phyloP scores from a whole-genome alignment of 306 rosid genomes.

The Cucurbita maxima region DNA sequence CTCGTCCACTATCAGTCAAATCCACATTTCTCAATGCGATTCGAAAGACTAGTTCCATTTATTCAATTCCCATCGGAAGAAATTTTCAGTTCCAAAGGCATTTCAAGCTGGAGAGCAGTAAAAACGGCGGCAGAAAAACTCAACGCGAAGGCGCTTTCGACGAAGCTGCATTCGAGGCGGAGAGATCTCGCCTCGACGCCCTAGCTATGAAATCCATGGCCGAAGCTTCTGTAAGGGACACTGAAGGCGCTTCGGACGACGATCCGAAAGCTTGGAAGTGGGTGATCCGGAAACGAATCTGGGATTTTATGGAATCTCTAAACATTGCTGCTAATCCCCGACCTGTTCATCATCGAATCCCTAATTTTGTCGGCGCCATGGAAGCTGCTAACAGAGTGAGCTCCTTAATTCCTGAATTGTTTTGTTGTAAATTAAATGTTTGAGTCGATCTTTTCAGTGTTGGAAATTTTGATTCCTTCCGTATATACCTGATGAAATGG shows the following conservation, averaged over 20 bases:
- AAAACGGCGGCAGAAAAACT: not conserved
- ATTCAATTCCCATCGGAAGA: slow-evolving; percentile 9
- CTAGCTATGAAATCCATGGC: slow-evolving; percentile 58
- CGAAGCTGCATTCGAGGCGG: slow-evolving; percentile 65
- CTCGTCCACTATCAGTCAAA: slow-evolving; percentile 9
- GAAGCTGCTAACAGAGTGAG: slow-evolving; percentile 55
- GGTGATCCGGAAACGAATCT: slow-evolving; percentile 69
- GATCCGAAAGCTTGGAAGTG: slow-evolving; percentile 94
- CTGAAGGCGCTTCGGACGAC: slow-evolving; percentile 4
- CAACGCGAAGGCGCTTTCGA: slow-evolving; percentile 22
- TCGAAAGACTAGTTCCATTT: not conserved
- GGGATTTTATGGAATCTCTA: slow-evolving; percentile 61
- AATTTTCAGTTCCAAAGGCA: not conserved
- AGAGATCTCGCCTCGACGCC: slow-evolving; percentile 60
- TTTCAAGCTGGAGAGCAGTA: slow-evolving; percentile 13
- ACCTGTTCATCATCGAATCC: slow-evolving; percentile 88
- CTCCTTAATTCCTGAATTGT: not conserved
- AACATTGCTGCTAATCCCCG: slow-evolving; percentile 59
- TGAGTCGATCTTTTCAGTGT: not conserved
- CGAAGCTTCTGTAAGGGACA: slow-evolving; percentile 23
- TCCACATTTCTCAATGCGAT: not conserved
- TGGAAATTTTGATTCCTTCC: not conserved
- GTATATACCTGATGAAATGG: not conserved
- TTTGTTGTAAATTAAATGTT: not conserved
- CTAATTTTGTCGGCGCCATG: slow-evolving; percentile 73